Base-by-base conservation (phyloP, 805 yeast genomes). In the Clavispora fructus region DNA sequence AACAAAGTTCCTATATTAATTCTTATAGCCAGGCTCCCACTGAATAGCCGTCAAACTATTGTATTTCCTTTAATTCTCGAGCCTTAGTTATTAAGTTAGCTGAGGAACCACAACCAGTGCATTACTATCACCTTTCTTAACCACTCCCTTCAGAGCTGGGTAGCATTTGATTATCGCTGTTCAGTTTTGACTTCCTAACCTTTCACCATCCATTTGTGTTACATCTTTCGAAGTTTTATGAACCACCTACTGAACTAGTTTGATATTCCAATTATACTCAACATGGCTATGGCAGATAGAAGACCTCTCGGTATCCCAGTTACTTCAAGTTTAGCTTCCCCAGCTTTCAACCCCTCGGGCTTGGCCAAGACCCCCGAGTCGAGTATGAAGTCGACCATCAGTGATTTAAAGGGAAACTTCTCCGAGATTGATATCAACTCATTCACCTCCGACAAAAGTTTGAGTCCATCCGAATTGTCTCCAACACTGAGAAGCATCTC, bases 251-350 rank as follows among this genome's bases (percentile, higher is more conserved):
- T 19, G 14, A 17, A 37, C 16, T 37, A 30, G 28, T 17, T 30
- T 19, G 38, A 30, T 14, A 17, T 14, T 32, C 19, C 19, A 16
- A 10, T 23, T 29, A 29, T 14, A 19, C n/a, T 28, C 35, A 31
- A 37, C 40, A 80, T 80, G 86, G 86, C 86, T 47, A 72, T 80
- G 67, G 80, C 86, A 50, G 82, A 80, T 60, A 76, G 83, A 70
- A 78, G 84, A 73, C 85, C 85, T 26, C 71, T 79, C 44, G 78
- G 74, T 31, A 68, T 79, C 55, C 78, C 82, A 40, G 73, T 72
- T 23, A 62, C 76, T 39, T 72, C 79, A 16, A 63, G 75, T 11
- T 74, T 78, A 16, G 68, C 75, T 33, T 63, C 74, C 7, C 76
- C 76, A 8, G 63, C 75, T 17, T 71, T 66, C 53, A 66, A 67